These are phyloP conservation scores for Scheffersomyces stambukii DNA, from an alignment of 1,139 yeast genomes.

Conservation along the genomic window DNA sequence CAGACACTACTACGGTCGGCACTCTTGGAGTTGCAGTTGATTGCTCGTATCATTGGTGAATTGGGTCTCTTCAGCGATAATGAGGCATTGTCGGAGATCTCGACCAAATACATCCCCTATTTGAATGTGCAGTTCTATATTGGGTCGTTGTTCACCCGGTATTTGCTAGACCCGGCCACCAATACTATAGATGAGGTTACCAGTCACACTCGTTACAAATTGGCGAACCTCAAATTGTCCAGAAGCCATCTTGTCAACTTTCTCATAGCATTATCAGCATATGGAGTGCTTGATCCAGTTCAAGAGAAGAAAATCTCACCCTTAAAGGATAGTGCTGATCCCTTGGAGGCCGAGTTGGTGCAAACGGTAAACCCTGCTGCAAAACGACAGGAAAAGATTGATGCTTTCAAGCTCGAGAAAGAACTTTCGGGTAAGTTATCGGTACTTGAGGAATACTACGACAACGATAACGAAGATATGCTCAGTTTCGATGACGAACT, in stretches of 20 bases:
- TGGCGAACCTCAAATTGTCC: constrained; percentile 37
- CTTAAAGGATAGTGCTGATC: constrained; percentile 35
- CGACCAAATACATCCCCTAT: constrained; percentile 53
- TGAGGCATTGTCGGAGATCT: constrained; percentile 55
- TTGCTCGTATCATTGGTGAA: constrained; percentile 22
- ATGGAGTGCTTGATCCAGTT: constrained; percentile 33
- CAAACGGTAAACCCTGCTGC: constrained; percentile 39
- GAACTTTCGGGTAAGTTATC: constrained; percentile 43
- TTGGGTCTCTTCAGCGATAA: constrained; percentile 56
- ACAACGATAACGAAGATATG: constrained; percentile 21
- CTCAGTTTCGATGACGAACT: constrained; percentile 56
- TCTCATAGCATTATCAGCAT: constrained; percentile 34
- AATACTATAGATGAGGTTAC: too few species aligned
- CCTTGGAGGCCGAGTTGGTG: too few species aligned
- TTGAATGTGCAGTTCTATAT: constrained; percentile 49
- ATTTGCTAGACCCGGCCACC: constrained; percentile 13
- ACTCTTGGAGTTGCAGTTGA: constrained; percentile 24
- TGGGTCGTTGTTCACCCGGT: constrained; percentile 28
- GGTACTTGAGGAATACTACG: too few species aligned
- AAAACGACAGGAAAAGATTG: constrained; percentile 70
- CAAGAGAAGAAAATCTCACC: constrained; percentile 39
- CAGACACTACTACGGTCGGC: constrained; percentile 20
- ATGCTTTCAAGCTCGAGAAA: constrained; percentile 58
- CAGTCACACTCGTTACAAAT: too few species aligned
- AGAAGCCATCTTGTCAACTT: constrained; percentile 42